phyloP scores from a whole-genome alignment of 108 stramenopile genomes.

The Nannochloropsis oceanica region DNA sequence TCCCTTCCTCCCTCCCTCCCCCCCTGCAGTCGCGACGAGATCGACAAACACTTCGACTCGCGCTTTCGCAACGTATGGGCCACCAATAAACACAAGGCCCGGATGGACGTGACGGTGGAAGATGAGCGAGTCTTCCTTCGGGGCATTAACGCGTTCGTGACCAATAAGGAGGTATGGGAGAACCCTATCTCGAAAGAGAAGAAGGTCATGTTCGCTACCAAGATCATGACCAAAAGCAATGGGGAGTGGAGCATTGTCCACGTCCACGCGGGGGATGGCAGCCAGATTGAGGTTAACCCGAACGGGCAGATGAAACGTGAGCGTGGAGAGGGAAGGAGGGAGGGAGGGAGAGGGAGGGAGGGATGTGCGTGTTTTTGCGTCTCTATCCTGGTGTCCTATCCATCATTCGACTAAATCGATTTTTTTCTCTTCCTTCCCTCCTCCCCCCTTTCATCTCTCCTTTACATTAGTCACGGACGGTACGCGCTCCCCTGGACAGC shows the following conservation, averaged over 20 bases:
- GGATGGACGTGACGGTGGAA: not conserved
- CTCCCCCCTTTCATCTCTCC: not conserved
- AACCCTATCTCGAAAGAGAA: not conserved
- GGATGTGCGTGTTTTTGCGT: not conserved
- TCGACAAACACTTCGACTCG: not conserved
- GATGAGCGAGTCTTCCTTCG: not conserved
- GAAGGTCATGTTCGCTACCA: not conserved
- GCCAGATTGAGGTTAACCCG: not conserved
- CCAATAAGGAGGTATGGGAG: not conserved
- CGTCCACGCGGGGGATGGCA: not conserved
- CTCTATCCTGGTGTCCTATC: too few species aligned
- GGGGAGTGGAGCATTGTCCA: not conserved
- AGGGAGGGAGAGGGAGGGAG: not conserved
- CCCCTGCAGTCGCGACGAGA: not conserved
- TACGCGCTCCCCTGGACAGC: not conserved
- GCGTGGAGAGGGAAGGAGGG: not conserved
- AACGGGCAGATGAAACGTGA: not conserved
- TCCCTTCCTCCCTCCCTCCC: too few species aligned
- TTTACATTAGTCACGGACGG: not conserved
- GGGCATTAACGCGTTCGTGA: not conserved
- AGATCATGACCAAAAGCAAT: not conserved
- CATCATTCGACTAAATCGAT: too few species aligned
- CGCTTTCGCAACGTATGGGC: not conserved
- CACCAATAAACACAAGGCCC: not conserved
- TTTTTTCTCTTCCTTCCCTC: too few species aligned